phyloP scores from a whole-genome alignment of 2,329 filamentous ascomycete genomes.

The Claviceps sp. region DNA sequence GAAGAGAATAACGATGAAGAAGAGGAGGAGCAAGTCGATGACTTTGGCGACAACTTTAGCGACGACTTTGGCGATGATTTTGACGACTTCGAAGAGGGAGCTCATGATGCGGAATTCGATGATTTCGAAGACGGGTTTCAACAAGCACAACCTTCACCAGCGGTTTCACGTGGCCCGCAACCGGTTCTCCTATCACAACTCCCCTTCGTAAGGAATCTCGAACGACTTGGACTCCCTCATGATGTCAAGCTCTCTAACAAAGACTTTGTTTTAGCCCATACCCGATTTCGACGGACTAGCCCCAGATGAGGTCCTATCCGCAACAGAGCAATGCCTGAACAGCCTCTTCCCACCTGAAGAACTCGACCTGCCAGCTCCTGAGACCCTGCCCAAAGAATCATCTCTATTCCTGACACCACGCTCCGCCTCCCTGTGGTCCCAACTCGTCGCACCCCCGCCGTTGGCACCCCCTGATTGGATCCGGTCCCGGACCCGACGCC shows the following conservation, averaged over 20 bases:
- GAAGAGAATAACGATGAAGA: neutral
- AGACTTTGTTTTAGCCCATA: conserved; percentile 37
- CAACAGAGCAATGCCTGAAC: conserved; percentile 53
- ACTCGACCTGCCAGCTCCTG: conserved; percentile 35
- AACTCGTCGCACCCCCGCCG: conserved; percentile 86
- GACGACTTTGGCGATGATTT: conserved; percentile 28
- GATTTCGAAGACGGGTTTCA: conserved; percentile 65
- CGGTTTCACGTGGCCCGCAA: conserved; percentile 18
- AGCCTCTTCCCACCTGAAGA: conserved; percentile 49
- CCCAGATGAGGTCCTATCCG: conserved; percentile 44
- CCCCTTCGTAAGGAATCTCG: conserved; percentile 28
- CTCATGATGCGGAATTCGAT: conserved; percentile 43
- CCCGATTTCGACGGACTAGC: conserved; percentile 53
- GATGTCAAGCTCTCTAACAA: conserved; percentile 9
- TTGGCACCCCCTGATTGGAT: conserved; percentile 97
- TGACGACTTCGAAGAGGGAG: conserved; percentile 50
- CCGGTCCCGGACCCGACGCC: conserved; percentile 79
- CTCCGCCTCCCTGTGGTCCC: conserved; percentile 86
- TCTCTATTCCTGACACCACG: conserved; percentile 72
- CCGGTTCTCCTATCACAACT: conserved; percentile 24
- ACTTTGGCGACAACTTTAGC: conserved; percentile 28
- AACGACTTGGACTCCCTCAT: neutral
- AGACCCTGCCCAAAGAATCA: conserved; percentile 38
- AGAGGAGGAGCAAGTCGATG: neutral
- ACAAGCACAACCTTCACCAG: conserved; percentile 24